Conservation (phyloP, 257 asterid genomes). For the Solanum peruvianum region DNA sequence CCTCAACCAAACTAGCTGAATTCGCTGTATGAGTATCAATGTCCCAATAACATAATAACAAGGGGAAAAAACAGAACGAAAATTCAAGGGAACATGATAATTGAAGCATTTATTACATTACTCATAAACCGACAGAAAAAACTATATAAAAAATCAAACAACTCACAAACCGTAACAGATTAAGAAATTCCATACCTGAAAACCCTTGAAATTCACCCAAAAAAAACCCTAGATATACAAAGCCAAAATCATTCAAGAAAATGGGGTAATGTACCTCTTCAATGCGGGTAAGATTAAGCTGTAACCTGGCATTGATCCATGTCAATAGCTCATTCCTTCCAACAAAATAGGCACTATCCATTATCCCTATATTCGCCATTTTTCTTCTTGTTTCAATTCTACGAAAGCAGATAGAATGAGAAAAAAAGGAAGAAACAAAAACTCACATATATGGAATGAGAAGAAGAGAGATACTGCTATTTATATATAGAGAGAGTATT, state of each 20-base stretch:
- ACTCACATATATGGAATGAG: not conserved
- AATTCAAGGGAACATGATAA: not conserved
- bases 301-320: constrained; percentile 80
- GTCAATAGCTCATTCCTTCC: constrained; percentile 83
- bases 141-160: not conserved
- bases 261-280: constrained; percentile 50
- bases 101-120: not conserved
- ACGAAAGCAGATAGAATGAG: not conserved
- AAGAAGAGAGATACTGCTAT: not conserved
- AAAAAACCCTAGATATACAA: not conserved
- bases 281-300: constrained; percentile 66
- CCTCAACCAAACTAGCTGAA: not conserved
- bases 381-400: not conserved
- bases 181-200: not conserved
- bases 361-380: constrained; percentile 86
- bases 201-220: not conserved
- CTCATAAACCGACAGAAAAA: not conserved
- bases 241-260: not conserved
- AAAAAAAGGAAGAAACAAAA: not conserved
- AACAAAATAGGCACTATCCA: constrained; percentile 88
- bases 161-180: not conserved
- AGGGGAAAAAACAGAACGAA: not conserved
- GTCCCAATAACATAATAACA: not conserved
- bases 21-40: not conserved
- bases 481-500: not conserved